Conservation (phyloP, 2,329 filamentous ascomycete genomes). For the Colletotrichum cuscutae region DNA sequence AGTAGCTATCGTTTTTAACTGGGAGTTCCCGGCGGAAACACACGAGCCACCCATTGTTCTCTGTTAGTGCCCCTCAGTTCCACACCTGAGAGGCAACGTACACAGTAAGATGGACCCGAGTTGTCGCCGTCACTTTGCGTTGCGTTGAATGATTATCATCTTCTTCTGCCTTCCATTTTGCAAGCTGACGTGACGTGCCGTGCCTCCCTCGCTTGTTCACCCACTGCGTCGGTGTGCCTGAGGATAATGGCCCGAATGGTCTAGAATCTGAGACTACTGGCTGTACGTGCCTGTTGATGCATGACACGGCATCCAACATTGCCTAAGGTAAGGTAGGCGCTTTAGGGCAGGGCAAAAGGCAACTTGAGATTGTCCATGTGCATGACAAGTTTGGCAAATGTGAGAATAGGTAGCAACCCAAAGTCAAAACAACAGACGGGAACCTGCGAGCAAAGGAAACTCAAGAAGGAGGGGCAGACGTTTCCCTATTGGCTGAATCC, state of each 20-base stretch:
- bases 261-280: background rate
- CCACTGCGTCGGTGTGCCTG: background rate
- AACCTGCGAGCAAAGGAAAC: background rate
- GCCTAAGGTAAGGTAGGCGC: background rate
- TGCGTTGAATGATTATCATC: background rate
- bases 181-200: background rate
- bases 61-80: constrained; percentile 18
- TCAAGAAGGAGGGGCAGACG: constrained; percentile 11
- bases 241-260: background rate
- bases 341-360: background rate
- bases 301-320: background rate
- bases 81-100: background rate
- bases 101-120: background rate
- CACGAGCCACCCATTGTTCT: constrained; percentile 9
- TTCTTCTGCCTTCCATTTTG: background rate
- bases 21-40: background rate
- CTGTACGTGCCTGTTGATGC: background rate
- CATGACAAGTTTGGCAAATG: background rate
- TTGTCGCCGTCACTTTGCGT: background rate
- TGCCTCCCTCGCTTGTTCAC: background rate
- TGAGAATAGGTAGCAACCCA: background rate
- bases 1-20: background rate
- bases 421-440: constrained; percentile 12
- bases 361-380: background rate
- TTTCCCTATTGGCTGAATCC: constrained; percentile 10